A percentile compares a stretch with the other conserved stretches of the same genome.
Evolutionary conservation across 768 basidiomycete species (phyloP).

Genomic region (Crucibulum laeve): DNA sequence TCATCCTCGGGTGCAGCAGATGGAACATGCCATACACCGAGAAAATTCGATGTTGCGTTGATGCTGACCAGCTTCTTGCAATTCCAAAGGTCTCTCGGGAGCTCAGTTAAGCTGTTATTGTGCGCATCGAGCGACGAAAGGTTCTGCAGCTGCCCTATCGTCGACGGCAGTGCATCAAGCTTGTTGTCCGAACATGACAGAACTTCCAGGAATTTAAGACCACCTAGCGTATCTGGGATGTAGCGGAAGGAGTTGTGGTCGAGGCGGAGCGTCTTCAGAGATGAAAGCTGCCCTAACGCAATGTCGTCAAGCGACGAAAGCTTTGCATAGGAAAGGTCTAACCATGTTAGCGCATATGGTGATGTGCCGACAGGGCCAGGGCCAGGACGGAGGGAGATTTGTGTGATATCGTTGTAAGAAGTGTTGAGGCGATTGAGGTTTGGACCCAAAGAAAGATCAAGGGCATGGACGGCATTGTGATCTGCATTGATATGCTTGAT

Average conservation of each 20-base stretch:
- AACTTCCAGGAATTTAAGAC: conserved; percentile 61
- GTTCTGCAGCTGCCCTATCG: conserved; percentile 71
- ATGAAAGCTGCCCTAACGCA: conserved; percentile 66
- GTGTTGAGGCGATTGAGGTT: conserved; percentile 64
- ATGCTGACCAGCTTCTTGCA: conserved; percentile 69
- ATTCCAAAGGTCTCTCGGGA: conserved; percentile 80
- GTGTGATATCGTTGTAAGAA: conserved; percentile 87
- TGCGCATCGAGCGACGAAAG: conserved; percentile 82
- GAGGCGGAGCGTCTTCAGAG: conserved; percentile 67
- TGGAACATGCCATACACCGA: conserved; percentile 70
- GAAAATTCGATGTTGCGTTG: conserved; percentile 86
- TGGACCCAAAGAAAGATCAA: conserved; percentile 75
- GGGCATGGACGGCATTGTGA: conserved; percentile 75
- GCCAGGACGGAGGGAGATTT: conserved; percentile 59
- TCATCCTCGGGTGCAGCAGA: conserved; percentile 23
- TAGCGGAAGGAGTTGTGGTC: conserved; percentile 84
- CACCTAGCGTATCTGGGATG: conserved; percentile 80
- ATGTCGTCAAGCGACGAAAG: conserved; percentile 78
- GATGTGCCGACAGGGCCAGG: conserved; percentile 38
- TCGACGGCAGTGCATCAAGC: conserved; percentile 68
- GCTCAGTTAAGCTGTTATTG: conserved; percentile 79
- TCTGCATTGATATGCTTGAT: conserved; percentile 71
- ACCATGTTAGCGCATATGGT: conserved; percentile 61
- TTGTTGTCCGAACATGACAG: conserved; percentile 93
- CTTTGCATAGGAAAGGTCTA: conserved; percentile 87